phyloP scores from a whole-genome alignment of 2,329 filamentous ascomycete genomes.

The Chrysoporthe puriensis region DNA sequence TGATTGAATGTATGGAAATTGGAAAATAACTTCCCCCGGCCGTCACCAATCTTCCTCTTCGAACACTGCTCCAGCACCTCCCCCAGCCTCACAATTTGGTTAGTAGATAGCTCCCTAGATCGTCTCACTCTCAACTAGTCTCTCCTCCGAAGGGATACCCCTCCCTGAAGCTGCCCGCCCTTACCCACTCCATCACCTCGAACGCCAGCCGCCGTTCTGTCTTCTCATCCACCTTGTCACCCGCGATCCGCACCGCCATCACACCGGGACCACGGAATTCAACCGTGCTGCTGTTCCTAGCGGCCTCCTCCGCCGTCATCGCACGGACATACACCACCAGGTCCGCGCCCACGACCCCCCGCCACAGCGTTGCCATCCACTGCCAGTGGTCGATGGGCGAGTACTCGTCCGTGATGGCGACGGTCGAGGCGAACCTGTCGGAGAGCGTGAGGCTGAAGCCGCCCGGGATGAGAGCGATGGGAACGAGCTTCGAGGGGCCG shows the following conservation, averaged over 20 bases:
- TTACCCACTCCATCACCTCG: conserved; percentile 84
- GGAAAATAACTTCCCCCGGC: not conserved
- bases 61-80: not conserved
- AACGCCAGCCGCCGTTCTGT: conserved; percentile 78
- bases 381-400: conserved; percentile 91
- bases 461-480: conserved; percentile 75
- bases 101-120: not conserved
- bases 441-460: conserved; percentile 81
- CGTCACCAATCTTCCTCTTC: not conserved
- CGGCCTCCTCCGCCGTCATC: conserved; percentile 41
- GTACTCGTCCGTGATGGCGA: conserved; percentile 78
- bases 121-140: not conserved
- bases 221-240: conserved; percentile 63
- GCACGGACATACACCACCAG: conserved; percentile 69
- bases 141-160: conserved; percentile 26
- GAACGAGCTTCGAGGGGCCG: conserved; percentile 45
- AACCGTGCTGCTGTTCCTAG: conserved; percentile 47
- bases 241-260: conserved; percentile 57
- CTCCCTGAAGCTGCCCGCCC: conserved; percentile 48
- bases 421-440: conserved; percentile 72
- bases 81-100: not conserved
- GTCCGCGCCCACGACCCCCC: conserved; percentile 81
- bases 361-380: conserved; percentile 95
- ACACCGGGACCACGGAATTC: conserved; percentile 60
- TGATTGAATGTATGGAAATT: not conserved